Conservation (phyloP, 495 filamentous ascomycete genomes). For the Trichodelitschia bisporula region DNA sequence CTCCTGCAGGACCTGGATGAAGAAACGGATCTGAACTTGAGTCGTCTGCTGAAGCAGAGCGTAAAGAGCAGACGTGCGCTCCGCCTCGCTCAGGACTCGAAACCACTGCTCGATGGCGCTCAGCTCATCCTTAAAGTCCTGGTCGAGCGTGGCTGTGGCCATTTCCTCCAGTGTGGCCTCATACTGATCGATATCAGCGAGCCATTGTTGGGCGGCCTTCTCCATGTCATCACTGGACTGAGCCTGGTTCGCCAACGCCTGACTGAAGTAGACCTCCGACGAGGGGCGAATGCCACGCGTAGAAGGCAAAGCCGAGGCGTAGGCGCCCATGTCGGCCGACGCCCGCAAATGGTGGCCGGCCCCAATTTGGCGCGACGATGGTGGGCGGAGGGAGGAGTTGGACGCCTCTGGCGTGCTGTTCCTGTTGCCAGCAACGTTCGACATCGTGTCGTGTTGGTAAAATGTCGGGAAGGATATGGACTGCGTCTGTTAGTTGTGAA, state of each 20-base stretch:
- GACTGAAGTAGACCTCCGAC: conserved; percentile 77
- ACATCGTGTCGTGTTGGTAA: too few relatives aligned
- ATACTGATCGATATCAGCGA: conserved; percentile 94
- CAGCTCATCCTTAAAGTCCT: conserved; percentile 98
- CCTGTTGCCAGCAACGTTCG: conserved; percentile 56
- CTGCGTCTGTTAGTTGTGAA: too few relatives aligned
- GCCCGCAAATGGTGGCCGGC: conserved; percentile 73
- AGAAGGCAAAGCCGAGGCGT: conserved; percentile 46
- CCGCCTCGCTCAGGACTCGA: conserved; percentile 84
- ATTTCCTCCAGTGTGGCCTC: conserved; percentile 96
- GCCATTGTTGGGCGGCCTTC: conserved; percentile 92
- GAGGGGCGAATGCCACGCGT: conserved; percentile 71
- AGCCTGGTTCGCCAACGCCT: conserved; percentile 33
- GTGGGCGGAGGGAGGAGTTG: conserved; percentile 68
- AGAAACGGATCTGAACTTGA: conserved; percentile 96
- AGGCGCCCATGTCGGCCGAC: conserved; percentile 87
- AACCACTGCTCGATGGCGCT: conserved; percentile 99
- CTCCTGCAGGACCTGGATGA: conserved; percentile 93
- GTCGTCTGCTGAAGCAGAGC: conserved; percentile 93
- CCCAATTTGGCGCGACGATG: conserved; percentile 54
- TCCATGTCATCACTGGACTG: conserved; percentile 60
- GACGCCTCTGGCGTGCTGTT: conserved; percentile 87
- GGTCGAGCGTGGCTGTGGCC: conserved; percentile 90
- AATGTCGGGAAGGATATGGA: too few relatives aligned
- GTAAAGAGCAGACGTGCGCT: conserved; percentile 85